A percentile compares a stretch with the other conserved stretches of the same genome.
Evolutionary conservation across 441 rosid genomes (phyloP).

Genomic region (Aquilaria agallochum): DNA sequence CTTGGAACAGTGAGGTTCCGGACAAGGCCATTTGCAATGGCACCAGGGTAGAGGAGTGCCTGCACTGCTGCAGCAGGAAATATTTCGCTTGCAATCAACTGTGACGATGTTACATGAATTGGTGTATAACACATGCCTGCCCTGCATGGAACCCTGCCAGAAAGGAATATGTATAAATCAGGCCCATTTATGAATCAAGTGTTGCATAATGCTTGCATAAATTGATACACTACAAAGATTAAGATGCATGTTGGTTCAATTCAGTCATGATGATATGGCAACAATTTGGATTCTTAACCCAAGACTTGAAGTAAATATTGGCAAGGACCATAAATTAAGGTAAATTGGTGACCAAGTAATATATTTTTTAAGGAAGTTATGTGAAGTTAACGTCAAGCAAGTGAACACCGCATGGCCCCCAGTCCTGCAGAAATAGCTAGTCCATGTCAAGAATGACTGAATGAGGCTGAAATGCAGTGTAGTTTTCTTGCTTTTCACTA

Average conservation of each 20-base stretch:
- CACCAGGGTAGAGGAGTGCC: constrained; percentile 86
- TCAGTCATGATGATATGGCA: too few relatives aligned
- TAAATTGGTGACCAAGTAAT: too few relatives aligned
- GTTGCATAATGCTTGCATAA: too few relatives aligned
- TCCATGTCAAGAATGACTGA: too few relatives aligned
- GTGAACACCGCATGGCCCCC: too few relatives aligned
- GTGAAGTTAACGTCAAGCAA: too few relatives aligned
- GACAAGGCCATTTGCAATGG: constrained; percentile 57
- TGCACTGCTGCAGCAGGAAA: constrained; percentile 75
- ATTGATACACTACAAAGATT: too few relatives aligned
- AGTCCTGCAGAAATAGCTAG: too few relatives aligned
- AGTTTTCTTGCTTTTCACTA: too few relatives aligned
- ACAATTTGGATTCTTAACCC: background rate
- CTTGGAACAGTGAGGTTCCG: constrained; percentile 57
- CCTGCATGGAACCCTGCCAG: constrained; percentile 80
- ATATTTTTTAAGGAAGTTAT: too few relatives aligned
- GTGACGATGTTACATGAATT: constrained; percentile 88
- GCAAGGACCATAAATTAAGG: background rate
- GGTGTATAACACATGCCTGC: constrained; percentile 88
- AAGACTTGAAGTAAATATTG: constrained; percentile 1
- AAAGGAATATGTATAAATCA: constrained; percentile 2
- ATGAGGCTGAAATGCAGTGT: too few relatives aligned
- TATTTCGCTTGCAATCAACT: constrained; percentile 88
- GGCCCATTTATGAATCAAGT: background rate
- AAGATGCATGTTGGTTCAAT: too few relatives aligned